Evolutionary conservation across 805 yeast genomes (phyloP), one percentile per base, ranked within the genome.

Genomic region (Kodamaea neixiangensis): DNA sequence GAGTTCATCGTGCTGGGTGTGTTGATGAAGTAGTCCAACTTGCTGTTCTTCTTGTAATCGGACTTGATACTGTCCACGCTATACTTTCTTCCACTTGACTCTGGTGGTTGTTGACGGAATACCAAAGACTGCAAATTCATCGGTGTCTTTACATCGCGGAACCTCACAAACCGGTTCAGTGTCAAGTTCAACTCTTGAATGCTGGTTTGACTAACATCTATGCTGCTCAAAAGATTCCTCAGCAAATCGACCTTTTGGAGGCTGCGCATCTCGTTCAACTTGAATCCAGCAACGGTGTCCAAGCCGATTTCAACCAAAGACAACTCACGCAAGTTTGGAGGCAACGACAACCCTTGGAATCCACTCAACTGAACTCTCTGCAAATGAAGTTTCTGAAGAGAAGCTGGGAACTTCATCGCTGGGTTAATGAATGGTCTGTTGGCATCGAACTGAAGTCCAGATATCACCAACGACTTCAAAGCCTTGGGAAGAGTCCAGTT

Each of bases 341-440:
- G 41, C 21, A 37, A 37, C 21, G 17, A 14, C 41, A 37, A 37
- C 19, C 41, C 41, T 19, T 37, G 41, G 20, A 37, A 37, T 6
- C 41, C 41, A 17, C 41, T 37, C 33, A 45, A 37, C 10, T 39
- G 48, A 7, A 45, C 48, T 21, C 35, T 10, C 7, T 45, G 35
- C 21, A 45, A 39, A 7, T n/a, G 22, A 21, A 45, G 35, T 11
- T 22, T 35, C 11, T 18, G 25, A 34, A 45, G 48, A 4, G 48
- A 21, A 3, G 11, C 17, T 7, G 48, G 48, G 17, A 35, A 34
- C 21, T 9, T 14, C 42, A 45, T 34, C 2, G 21, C 22, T 3
- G 48, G 48, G 37, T 45, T 34, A 3, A 45, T 37, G 43, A 41
- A 45, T n/a, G 48, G 48, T 20, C 48, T 22, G 41, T 37, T 37